These are phyloP conservation scores for Mytilinidion resinicola DNA, from an alignment of 495 filamentous ascomycete genomes.

Conservation along the genomic window DNA sequence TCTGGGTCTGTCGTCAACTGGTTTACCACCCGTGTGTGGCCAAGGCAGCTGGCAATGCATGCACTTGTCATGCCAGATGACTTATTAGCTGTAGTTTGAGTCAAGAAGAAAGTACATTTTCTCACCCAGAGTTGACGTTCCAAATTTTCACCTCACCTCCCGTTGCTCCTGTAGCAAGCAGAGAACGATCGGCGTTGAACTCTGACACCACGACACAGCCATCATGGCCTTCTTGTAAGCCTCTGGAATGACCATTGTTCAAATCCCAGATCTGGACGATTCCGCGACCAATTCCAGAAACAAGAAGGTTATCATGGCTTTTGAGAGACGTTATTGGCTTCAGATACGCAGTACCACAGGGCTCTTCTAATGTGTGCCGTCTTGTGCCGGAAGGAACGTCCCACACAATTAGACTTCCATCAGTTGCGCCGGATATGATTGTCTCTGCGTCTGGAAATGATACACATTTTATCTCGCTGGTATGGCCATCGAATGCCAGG, in stretches of 20 bases:
- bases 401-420: constrained; percentile 1
- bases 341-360: background rate
- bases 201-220: background rate
- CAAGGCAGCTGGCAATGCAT: background rate
- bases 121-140: background rate
- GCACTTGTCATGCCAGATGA: background rate
- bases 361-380: background rate
- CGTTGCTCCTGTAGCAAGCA: background rate
- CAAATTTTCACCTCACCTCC: background rate
- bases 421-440: background rate
- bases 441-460: background rate
- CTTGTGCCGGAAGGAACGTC: background rate
- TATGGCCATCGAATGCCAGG: background rate
- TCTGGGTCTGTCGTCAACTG: background rate
- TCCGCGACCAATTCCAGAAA: background rate
- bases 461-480: background rate
- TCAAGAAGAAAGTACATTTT: background rate
- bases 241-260: background rate
- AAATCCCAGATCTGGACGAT: background rate
- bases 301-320: background rate
- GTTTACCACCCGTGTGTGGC: background rate
- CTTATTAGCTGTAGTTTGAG: background rate
- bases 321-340: background rate
- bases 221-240: background rate
- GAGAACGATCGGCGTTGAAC: background rate